Evolutionary conservation across 257 asterid genomes (phyloP).

Genomic region (Nicotiana attenuata): DNA sequence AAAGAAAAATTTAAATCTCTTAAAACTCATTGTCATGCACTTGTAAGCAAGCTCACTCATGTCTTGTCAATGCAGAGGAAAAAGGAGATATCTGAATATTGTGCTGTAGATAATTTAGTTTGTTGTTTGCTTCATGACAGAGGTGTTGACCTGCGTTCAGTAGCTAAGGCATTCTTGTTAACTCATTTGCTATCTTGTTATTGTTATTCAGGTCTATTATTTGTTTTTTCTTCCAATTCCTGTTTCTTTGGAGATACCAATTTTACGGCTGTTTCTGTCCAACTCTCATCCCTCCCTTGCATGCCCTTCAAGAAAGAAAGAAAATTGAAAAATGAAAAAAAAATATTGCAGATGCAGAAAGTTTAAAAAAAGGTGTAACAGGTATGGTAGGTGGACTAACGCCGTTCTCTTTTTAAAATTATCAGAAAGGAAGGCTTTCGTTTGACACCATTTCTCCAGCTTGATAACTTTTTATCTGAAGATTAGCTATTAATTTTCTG

Average conservation of each 20-base stretch:
- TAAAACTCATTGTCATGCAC: neutral
- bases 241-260: neutral
- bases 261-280: neutral
- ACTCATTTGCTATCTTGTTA: neutral
- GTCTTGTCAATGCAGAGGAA: neutral
- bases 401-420: neutral
- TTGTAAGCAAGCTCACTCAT: neutral
- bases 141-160: neutral
- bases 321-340: neutral
- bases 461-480: neutral
- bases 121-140: neutral
- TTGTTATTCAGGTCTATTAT: neutral
- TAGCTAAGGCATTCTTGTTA: neutral
- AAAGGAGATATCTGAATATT: neutral
- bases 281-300: neutral
- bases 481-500: neutral
- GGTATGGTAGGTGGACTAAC: neutral
- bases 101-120: neutral
- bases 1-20: neutral
- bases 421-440: neutral
- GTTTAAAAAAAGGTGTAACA: neutral
- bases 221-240: neutral
- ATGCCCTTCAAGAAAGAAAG: neutral
- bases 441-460: constrained; percentile 5
- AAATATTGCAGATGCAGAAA: neutral